Evolutionary conservation across 345 rosid species (phyloP).

Genomic region (Diplotaxis tenuifolia): DNA sequence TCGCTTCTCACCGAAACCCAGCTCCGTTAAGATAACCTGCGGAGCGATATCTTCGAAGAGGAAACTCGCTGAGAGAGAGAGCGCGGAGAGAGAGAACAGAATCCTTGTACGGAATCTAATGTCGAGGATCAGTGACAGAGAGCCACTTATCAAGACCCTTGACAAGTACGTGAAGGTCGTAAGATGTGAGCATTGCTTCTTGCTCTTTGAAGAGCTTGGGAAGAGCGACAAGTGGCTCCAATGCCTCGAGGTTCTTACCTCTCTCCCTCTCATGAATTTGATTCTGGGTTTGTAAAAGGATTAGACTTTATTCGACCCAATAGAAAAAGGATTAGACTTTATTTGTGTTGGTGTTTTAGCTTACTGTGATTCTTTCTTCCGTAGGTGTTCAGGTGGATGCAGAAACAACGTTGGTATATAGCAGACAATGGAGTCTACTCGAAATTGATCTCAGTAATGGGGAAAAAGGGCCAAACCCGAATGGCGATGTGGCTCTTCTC

Average conservation of each 20-base stretch:
- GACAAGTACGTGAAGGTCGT: slow-evolving; percentile 64
- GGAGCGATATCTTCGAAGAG: slow-evolving; percentile 53
- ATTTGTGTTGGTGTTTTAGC: background rate
- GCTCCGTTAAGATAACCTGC: slow-evolving; percentile 32
- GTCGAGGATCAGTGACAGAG: slow-evolving; percentile 55
- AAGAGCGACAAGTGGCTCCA: slow-evolving; percentile 79
- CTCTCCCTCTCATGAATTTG: background rate
- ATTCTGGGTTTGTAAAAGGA: background rate
- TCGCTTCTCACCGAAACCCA: slow-evolving; percentile 7
- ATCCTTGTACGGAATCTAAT: slow-evolving; percentile 60
- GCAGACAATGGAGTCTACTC: slow-evolving; percentile 87
- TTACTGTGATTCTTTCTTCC: slow-evolving; percentile 10
- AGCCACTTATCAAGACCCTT: slow-evolving; percentile 67
- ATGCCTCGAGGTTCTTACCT: slow-evolving; percentile 70
- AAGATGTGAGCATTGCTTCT: slow-evolving; percentile 76
- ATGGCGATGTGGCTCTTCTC: slow-evolving; percentile 99
- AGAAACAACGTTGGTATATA: slow-evolving; percentile 86
- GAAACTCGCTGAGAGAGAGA: slow-evolving; percentile 35
- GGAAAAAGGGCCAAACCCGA: slow-evolving; percentile 80
- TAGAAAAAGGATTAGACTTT: slow-evolving; percentile 2
- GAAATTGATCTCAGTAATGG: slow-evolving; percentile 77
- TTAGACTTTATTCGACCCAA: no score
- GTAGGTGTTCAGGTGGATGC: slow-evolving; percentile 99
- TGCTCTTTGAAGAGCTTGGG: slow-evolving; percentile 92
- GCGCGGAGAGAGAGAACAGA: slow-evolving; percentile 48